Percentiles rank a stretch among this genome's conserved stretches.
Conservation (phyloP, 257 asterid species). For the Lycium barbarum region DNA sequence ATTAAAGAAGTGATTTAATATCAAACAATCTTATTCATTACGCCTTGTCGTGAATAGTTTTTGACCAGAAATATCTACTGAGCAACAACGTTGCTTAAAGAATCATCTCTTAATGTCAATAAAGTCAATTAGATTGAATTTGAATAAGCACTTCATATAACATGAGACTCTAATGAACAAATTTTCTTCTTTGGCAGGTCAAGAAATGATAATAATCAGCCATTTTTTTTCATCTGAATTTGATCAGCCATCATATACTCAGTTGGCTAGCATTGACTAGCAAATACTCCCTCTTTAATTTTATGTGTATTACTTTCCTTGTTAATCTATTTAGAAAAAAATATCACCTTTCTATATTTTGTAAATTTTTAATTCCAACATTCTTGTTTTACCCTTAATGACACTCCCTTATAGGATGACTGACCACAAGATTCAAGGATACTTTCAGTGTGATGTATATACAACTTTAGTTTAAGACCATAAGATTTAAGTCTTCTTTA, state of each 20-base stretch:
- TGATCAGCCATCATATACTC: neutral
- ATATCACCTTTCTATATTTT: neutral
- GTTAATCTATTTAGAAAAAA: neutral
- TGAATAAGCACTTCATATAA: neutral
- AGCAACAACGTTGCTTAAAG: neutral
- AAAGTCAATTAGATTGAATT: neutral
- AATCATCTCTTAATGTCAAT: conserved; percentile 10
- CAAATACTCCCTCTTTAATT: neutral
- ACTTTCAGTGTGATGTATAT: neutral
- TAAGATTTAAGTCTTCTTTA: neutral
- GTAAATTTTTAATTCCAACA: neutral
- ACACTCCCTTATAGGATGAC: conserved; percentile 5
- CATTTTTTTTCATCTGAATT: neutral
- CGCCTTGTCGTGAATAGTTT: neutral
- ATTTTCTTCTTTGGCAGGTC: conserved; percentile 52
- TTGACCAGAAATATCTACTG: neutral
- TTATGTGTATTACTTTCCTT: conserved; percentile 3
- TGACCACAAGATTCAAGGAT: neutral
- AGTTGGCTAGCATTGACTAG: neutral
- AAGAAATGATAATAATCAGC: conserved; percentile 48
- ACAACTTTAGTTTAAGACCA: neutral
- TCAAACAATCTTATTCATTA: neutral
- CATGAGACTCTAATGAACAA: conserved; percentile 20
- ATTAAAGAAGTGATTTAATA: neutral
- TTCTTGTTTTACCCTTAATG: neutral